Base-by-base conservation (phyloP, 305 asterid species). In the Caryopteris hybrid region DNA sequence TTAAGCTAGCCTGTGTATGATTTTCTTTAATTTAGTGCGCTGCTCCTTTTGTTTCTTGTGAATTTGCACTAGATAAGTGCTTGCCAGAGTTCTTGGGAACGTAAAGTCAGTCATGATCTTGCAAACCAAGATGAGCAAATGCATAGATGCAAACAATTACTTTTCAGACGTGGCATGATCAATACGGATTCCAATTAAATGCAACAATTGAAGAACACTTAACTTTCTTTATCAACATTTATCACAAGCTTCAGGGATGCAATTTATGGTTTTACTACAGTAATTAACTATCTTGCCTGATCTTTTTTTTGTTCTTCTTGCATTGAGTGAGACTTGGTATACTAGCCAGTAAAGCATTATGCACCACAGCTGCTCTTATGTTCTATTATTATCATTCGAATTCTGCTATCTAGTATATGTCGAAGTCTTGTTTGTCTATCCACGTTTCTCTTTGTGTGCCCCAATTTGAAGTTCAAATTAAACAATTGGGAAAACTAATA, bases 161-260 rank as follows among this genome's bases (percentile, higher is more conserved):
- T 17, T 39, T 41, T 9, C 45, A 21, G 38, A 48, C 22, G 33
- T 50, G 29, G n/a, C 53, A 25, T 42, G 65, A 8, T 39, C 10
- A 1, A 17, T 25, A 25, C 4, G 2, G 2, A 4, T 1, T 4
- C 4, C 31, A 25, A 1, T 25, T 25, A 1, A 4, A 2, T 34
- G 47, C 17, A 18, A 48, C 61, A 31, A 27, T 64, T 31, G 23
- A 65, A 65, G 23, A 55, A 23, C 43, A 9, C 33, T 56, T 27
- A 20, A 64, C 48, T 42, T 72, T 53, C 34, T 64, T 45, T 38
- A 17, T 66, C 48, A 58, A 56, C 36, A 68, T 58, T 14, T 29
- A 39, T 38, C 45, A 22, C 56, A 38, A 43, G 39, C 33, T 52
- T 21, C 25, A 11, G 17, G 39, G 34, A 64, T 43, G 25, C 64